Conservation (phyloP, 768 basidiomycete species). For the Hortiboletus flavorubellus region DNA sequence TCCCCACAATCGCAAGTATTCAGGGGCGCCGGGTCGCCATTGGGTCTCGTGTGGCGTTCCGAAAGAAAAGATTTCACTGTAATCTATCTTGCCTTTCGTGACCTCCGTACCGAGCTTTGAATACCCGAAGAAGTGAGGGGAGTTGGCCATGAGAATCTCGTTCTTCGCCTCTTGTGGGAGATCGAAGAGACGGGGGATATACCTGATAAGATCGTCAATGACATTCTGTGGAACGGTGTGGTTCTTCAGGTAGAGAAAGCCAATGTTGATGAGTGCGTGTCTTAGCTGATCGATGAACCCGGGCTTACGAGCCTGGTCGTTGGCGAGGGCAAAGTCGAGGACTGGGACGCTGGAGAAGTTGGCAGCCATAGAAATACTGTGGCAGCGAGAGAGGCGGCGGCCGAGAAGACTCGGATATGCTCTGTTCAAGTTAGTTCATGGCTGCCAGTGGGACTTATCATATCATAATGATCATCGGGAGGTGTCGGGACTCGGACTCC, state of each 20-base stretch:
- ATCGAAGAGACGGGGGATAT: slow-evolving; percentile 68
- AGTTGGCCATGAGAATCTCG: slow-evolving; percentile 65
- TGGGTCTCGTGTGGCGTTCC: slow-evolving; percentile 60
- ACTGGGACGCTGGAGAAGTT: slow-evolving; percentile 66
- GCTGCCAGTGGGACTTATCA: not conserved
- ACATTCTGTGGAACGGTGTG: slow-evolving; percentile 48
- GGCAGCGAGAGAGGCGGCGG: not conserved
- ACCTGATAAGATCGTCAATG: slow-evolving; percentile 49
- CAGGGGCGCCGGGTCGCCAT: slow-evolving; percentile 63
- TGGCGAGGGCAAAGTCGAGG: slow-evolving; percentile 60
- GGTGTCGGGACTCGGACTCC: not conserved
- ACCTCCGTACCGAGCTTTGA: slow-evolving; percentile 67
- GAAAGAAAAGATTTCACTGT: slow-evolving; percentile 79
- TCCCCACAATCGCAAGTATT: slow-evolving; percentile 72
- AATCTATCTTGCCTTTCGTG: slow-evolving; percentile 70
- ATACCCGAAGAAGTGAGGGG: slow-evolving; percentile 78
- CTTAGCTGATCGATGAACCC: slow-evolving; percentile 64
- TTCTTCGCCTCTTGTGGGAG: slow-evolving; percentile 70
- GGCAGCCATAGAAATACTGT: slow-evolving; percentile 21
- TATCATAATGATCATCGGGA: slow-evolving; percentile 10
- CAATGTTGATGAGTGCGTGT: slow-evolving; percentile 74
- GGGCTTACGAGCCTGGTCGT: slow-evolving; percentile 38
- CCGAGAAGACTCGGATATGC: not conserved
- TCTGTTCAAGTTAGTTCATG: slow-evolving; percentile 12
- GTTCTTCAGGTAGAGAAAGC: slow-evolving; percentile 77